phyloP scores from a whole-genome alignment of 257 asterid genomes.

The Scutellaria minor region DNA sequence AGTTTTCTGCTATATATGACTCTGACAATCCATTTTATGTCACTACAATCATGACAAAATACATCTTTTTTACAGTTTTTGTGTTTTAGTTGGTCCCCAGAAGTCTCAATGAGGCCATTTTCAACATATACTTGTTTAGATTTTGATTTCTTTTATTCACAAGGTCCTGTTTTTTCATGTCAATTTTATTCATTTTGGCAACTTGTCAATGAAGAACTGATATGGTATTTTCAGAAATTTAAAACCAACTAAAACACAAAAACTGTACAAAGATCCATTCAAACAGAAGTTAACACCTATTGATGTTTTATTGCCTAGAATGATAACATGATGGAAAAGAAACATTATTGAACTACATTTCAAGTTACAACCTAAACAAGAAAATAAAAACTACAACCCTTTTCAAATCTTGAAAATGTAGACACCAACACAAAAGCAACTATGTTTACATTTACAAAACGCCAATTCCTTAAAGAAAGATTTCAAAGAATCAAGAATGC shows the following conservation, averaged over 20 bases:
- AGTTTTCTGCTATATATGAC: no score
- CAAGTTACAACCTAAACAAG: slow-evolving; percentile 29
- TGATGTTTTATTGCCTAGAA: background rate
- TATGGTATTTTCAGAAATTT: background rate
- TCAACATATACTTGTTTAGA: no score
- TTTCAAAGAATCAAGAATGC: slow-evolving; percentile 59
- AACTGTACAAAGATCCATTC: background rate
- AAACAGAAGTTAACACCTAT: background rate
- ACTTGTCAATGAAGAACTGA: background rate
- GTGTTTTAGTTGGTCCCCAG: no score
- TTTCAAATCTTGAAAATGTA: slow-evolving; percentile 22
- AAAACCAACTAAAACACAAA: background rate
- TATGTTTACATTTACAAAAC: slow-evolving; percentile 43
- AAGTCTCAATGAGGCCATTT: no score
- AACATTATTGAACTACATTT: slow-evolving; percentile 26
- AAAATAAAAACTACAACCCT: slow-evolving; percentile 18
- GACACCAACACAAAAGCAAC: slow-evolving; percentile 40
- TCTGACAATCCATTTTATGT: background rate
- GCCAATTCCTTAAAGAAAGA: background rate
- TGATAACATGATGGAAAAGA: background rate
- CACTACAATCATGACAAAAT: slow-evolving; percentile 4
- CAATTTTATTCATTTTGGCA: no score
- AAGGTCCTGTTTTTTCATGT: no score
- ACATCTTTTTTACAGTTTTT: background rate
- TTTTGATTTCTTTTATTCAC: background rate